A percentile compares a stretch with the other conserved stretches of the same genome.
Evolutionary conservation across 164 flowering plant species (phyloP).

Genomic region (Vitis labrusca): DNA sequence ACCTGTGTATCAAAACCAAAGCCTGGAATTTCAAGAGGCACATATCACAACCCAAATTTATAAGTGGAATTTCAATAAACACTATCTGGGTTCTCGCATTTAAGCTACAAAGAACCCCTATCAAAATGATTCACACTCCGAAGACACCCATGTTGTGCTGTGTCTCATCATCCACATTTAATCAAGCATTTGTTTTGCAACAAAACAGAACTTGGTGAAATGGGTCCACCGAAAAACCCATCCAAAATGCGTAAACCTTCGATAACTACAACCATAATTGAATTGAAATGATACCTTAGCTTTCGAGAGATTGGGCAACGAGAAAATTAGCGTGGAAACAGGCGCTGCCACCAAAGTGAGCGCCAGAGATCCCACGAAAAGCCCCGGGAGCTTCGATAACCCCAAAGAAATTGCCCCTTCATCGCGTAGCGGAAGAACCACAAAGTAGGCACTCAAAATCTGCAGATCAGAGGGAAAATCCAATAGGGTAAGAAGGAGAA

Average conservation of each 20-base stretch:
- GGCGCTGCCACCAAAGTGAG: conserved; percentile 93
- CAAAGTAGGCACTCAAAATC: conserved; percentile 93
- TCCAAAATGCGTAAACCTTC: too few relatives aligned
- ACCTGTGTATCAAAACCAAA: conserved; percentile 92
- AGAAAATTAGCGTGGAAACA: conserved; percentile 76
- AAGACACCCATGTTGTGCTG: too few relatives aligned
- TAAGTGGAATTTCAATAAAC: too few relatives aligned
- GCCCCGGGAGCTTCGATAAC: conserved; percentile 69
- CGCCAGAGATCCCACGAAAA: conserved; percentile 77
- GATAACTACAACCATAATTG: too few relatives aligned
- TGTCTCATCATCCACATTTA: too few relatives aligned
- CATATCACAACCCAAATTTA: conserved; percentile 16
- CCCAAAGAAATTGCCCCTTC: conserved; percentile 97
- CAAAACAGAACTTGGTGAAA: too few relatives aligned
- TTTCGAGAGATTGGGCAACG: conserved; percentile 87
- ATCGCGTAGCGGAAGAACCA: conserved; percentile 90
- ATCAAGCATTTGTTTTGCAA: too few relatives aligned
- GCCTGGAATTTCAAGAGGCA: conserved; percentile 82
- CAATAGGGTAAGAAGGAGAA: not conserved
- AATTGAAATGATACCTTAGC: conserved; percentile 49
- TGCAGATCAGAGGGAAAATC: conserved; percentile 20
- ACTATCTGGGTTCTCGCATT: too few relatives aligned
- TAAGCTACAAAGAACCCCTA: too few relatives aligned
- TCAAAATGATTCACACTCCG: too few relatives aligned
- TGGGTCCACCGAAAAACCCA: too few relatives aligned